phyloP scores from a whole-genome alignment of 139 green algal species.

The Micromonas pusilla region DNA sequence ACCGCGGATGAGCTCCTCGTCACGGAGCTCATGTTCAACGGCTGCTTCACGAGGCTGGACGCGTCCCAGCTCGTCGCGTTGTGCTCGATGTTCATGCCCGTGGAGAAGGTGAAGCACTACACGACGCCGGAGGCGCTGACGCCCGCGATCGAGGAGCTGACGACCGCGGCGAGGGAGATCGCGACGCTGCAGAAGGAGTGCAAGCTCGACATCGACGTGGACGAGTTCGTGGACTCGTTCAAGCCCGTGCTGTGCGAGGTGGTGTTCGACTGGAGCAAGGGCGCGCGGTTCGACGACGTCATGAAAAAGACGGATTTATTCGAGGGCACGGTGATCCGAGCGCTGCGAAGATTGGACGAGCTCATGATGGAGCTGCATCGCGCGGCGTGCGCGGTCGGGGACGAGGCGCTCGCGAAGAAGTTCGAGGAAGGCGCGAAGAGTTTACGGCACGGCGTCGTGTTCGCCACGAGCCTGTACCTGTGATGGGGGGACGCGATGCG shows the following conservation, averaged over 20 bases:
- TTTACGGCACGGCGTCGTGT: slow-evolving; percentile 87
- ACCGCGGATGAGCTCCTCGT: slow-evolving; percentile 75
- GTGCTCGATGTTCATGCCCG: slow-evolving; percentile 56
- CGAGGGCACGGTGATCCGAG: slow-evolving; percentile 85
- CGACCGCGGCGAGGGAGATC: slow-evolving; percentile 60
- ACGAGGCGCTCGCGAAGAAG: slow-evolving; percentile 60
- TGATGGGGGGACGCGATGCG: slow-evolving; percentile 29
- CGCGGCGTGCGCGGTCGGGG: slow-evolving; percentile 62
- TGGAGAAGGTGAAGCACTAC: slow-evolving; percentile 61
- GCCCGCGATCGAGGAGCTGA: slow-evolving; percentile 54
- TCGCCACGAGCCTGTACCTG: slow-evolving; percentile 88
- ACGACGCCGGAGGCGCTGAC: slow-evolving; percentile 43
- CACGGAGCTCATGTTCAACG: slow-evolving; percentile 76
- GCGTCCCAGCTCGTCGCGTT: slow-evolving; percentile 58
- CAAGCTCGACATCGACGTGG: slow-evolving; percentile 54
- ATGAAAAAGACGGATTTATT: slow-evolving; percentile 76
- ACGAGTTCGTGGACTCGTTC: slow-evolving; percentile 71
- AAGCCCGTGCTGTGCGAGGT: slow-evolving; percentile 69
- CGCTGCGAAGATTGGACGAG: slow-evolving; percentile 79
- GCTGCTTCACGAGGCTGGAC: slow-evolving; percentile 52
- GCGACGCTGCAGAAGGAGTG: slow-evolving; percentile 54
- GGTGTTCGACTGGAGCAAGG: slow-evolving; percentile 68
- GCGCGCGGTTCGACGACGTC: slow-evolving; percentile 52
- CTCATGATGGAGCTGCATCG: slow-evolving; percentile 75
- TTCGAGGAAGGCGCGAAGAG: slow-evolving; percentile 54